Conservation (phyloP, 441 rosid genomes). For the Arabidopsis hybrid region DNA sequence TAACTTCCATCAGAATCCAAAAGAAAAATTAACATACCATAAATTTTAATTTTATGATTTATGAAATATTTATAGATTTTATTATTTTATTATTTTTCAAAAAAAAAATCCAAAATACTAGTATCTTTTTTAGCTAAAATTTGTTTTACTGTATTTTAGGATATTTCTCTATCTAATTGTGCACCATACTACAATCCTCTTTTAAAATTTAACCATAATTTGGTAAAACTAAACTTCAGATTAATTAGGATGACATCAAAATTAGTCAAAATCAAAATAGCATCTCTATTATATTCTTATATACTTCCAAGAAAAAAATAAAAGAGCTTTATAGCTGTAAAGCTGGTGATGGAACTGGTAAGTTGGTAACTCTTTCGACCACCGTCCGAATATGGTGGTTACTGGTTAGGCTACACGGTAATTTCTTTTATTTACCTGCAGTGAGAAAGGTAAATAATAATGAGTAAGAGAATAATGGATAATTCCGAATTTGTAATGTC, state of each 20-base stretch:
- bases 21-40: neutral
- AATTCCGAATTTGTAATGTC: slow-evolving; percentile 24
- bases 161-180: too few relatives aligned
- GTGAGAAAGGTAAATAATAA: slow-evolving; percentile 9
- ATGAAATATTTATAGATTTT: neutral
- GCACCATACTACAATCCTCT: too few relatives aligned
- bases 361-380: slow-evolving; percentile 6
- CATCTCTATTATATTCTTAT: too few relatives aligned
- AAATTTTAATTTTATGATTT: neutral
- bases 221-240: too few relatives aligned
- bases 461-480: neutral
- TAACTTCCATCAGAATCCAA: neutral
- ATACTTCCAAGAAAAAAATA: too few relatives aligned
- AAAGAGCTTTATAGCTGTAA: slow-evolving; percentile 25
- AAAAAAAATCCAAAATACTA: too few relatives aligned
- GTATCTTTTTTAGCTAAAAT: too few relatives aligned
- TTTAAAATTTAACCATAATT: too few relatives aligned
- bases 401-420: neutral
- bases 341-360: slow-evolving; percentile 25
- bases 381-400: slow-evolving; percentile 23
- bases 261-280: too few relatives aligned
- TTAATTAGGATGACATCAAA: too few relatives aligned
- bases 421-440: neutral
- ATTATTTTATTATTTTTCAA: too few relatives aligned
- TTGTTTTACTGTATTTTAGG: too few relatives aligned